Conservation (phyloP, 2,329 filamentous ascomycete species). For the Aspergillus pseudotamarii region DNA sequence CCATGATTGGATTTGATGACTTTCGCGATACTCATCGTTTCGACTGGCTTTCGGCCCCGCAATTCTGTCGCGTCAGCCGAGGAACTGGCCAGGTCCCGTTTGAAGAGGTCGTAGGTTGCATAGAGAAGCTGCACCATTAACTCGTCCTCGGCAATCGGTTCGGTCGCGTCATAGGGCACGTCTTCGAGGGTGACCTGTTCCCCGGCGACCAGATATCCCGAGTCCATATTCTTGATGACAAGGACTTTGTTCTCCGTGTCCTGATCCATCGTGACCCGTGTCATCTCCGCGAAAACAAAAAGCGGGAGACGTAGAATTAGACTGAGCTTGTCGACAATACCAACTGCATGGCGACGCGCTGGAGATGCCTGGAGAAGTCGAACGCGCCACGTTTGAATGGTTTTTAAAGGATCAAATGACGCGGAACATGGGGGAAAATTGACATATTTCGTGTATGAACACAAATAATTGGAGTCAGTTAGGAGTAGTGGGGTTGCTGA, state of each 20-base stretch:
- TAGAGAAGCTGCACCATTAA: slow-evolving; percentile 71
- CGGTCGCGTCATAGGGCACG: slow-evolving; percentile 64
- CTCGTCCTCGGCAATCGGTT: slow-evolving; percentile 63
- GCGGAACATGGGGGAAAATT: neutral
- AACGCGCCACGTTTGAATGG: neutral
- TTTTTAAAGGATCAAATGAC: neutral
- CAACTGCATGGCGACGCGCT: neutral
- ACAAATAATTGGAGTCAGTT: slow-evolving; percentile 1
- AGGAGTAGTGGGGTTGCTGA: slow-evolving; percentile 1
- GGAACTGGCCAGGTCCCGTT: slow-evolving; percentile 76
- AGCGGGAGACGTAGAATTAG: neutral
- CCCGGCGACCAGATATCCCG: slow-evolving; percentile 68
- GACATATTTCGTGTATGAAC: neutral
- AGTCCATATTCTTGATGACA: slow-evolving; percentile 71
- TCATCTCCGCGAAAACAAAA: neutral
- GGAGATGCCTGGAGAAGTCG: neutral
- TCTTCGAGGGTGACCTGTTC: slow-evolving; percentile 70
- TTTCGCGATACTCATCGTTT: slow-evolving; percentile 65
- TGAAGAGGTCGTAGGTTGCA: slow-evolving; percentile 81
- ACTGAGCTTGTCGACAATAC: neutral
- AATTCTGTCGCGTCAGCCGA: slow-evolving; percentile 68
- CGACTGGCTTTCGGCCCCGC: slow-evolving; percentile 61
- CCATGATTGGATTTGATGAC: slow-evolving; percentile 70
- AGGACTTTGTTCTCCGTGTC: slow-evolving; percentile 66
- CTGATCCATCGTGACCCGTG: neutral